Evolutionary conservation across 495 filamentous ascomycete species (phyloP).

Genomic region (Neurospora discreta): DNA sequence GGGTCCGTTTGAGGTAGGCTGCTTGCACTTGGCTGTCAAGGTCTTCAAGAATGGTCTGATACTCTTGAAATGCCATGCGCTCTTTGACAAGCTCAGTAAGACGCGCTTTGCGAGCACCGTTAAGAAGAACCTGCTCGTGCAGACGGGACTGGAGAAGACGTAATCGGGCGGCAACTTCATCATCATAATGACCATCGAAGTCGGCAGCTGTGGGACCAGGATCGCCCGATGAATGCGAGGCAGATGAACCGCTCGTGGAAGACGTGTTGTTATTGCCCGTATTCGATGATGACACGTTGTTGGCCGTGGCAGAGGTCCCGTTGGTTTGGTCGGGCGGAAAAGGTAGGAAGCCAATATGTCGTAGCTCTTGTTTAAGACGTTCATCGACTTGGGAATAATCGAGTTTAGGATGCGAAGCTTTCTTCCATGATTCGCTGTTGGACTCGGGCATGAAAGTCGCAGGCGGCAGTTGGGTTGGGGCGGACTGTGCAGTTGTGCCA

Average conservation of each 20-base stretch:
- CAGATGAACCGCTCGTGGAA: slow-evolving; percentile 46
- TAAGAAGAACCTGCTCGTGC: slow-evolving; percentile 66
- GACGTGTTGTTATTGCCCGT: slow-evolving; percentile 64
- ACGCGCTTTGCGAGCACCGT: slow-evolving; percentile 80
- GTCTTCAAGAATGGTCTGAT: slow-evolving; percentile 91
- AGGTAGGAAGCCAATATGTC: slow-evolving; percentile 83
- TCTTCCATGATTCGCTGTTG: slow-evolving; percentile 45
- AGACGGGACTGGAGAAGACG: slow-evolving; percentile 75
- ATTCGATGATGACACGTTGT: slow-evolving; percentile 55
- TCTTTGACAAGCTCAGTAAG: slow-evolving; percentile 79
- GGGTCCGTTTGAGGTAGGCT: slow-evolving; percentile 92
- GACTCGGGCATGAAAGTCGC: slow-evolving; percentile 72
- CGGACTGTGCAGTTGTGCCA: slow-evolving; percentile 11
- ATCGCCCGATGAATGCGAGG: slow-evolving; percentile 13
- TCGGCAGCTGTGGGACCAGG: slow-evolving; percentile 34
- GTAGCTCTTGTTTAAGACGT: slow-evolving; percentile 79
- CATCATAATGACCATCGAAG: slow-evolving; percentile 83
- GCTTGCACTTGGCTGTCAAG: slow-evolving; percentile 91
- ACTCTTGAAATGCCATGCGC: slow-evolving; percentile 90
- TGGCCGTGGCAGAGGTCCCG: slow-evolving; percentile 36
- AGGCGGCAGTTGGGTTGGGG: slow-evolving; percentile 36
- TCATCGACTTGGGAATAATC: slow-evolving; percentile 82
- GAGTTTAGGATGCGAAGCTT: slow-evolving; percentile 49
- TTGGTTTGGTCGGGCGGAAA: slow-evolving; percentile 42
- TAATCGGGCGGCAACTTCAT: slow-evolving; percentile 84